Conservation (phyloP, 768 basidiomycete species). For the Mycena pura region DNA sequence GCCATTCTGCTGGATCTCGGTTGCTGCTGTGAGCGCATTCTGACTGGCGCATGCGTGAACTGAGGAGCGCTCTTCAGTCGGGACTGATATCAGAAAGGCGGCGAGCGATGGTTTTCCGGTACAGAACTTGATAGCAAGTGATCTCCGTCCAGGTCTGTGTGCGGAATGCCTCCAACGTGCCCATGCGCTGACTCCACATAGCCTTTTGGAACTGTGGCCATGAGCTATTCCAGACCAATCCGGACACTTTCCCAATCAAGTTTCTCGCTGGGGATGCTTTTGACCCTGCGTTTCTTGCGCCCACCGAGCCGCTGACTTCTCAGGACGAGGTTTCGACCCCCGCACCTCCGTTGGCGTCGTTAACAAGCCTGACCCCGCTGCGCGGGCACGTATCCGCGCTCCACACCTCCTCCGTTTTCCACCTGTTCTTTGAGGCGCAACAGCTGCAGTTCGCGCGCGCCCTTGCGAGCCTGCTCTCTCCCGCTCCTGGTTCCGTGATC, state of each 20-base stretch:
- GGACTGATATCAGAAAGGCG: slow-evolving; percentile 47
- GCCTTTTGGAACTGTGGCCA: slow-evolving; percentile 71
- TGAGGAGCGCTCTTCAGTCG: slow-evolving; percentile 37
- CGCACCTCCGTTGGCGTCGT: slow-evolving; percentile 30
- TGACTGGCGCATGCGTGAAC: neutral
- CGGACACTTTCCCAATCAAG: slow-evolving; percentile 56
- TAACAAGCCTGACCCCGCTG: slow-evolving; percentile 52
- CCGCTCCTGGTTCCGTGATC: slow-evolving; percentile 41
- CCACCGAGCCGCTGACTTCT: slow-evolving; percentile 32
- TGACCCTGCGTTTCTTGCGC: slow-evolving; percentile 51
- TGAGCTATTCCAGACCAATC: slow-evolving; percentile 60
- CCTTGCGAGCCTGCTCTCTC: slow-evolving; percentile 41
- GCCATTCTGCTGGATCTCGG: slow-evolving; percentile 51
- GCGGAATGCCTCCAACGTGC: too few species aligned
- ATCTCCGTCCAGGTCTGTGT: slow-evolving; percentile 41
- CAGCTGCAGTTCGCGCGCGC: slow-evolving; percentile 39
- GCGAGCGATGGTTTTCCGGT: slow-evolving; percentile 49
- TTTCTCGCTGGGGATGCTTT: slow-evolving; percentile 66
- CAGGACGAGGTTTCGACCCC: slow-evolving; percentile 26
- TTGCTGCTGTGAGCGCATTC: slow-evolving; percentile 46
- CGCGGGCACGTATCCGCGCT: slow-evolving; percentile 57
- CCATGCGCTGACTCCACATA: slow-evolving; percentile 28
- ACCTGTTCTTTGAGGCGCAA: slow-evolving; percentile 42
- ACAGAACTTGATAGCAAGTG: slow-evolving; percentile 44
- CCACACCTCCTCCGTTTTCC: slow-evolving; percentile 45